Percentiles rank a stretch among this genome's conserved stretches.
Conservation (phyloP, 352 stramenopile species). For the Phytophthora multivora region DNA sequence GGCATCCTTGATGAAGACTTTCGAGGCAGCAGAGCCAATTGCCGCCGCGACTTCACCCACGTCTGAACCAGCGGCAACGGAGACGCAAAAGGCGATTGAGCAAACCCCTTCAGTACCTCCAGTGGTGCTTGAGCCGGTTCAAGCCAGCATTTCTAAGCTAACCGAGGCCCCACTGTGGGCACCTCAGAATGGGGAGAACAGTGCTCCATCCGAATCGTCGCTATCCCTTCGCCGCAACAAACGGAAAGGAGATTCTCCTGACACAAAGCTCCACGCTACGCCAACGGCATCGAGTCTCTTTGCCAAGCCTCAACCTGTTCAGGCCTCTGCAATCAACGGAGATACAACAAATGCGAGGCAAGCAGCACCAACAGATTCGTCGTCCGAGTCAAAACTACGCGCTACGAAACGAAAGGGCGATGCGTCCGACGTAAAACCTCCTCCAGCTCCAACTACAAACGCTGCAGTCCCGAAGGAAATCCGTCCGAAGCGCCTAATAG, state of each 20-base stretch:
- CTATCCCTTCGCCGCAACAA: slow-evolving; percentile 18
- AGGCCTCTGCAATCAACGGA: neutral
- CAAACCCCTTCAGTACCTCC: neutral
- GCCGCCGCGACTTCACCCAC: neutral
- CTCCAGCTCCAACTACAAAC: slow-evolving; percentile 6
- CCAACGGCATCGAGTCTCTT: slow-evolving; percentile 1
- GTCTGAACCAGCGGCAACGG: neutral
- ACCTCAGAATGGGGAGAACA: neutral
- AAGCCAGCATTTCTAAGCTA: neutral
- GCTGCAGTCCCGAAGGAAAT: slow-evolving; percentile 7
- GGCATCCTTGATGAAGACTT: neutral
- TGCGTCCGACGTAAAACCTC: slow-evolving; percentile 10
- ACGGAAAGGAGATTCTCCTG: slow-evolving; percentile 20
- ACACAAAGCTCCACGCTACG: slow-evolving; percentile 6
- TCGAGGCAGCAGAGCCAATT: neutral
- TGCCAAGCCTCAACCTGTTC: neutral
- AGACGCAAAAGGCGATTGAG: neutral
- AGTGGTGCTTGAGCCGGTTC: neutral
- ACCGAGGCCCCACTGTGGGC: neutral
- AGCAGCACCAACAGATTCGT: neutral
- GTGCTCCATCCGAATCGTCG: slow-evolving; percentile 1
- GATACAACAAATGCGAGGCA: neutral
- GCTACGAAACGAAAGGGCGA: slow-evolving; percentile 25
- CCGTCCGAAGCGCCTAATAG: slow-evolving; percentile 12
- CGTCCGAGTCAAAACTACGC: slow-evolving; percentile 5